Conservation (phyloP, 2,329 filamentous ascomycete genomes). For the Ophiostoma sp. region DNA sequence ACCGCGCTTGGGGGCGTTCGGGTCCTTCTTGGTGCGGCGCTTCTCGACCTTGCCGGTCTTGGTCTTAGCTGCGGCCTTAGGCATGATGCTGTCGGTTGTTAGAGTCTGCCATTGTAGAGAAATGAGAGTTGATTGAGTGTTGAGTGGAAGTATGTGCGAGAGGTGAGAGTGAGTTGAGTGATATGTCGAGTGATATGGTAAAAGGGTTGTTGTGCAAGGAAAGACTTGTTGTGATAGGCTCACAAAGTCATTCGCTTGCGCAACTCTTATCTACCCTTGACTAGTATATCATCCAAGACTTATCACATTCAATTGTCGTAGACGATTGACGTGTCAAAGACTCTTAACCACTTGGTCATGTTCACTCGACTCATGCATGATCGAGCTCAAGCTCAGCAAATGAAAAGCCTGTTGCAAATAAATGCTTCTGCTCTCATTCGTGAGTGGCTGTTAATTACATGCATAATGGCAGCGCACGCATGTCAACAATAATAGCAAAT, state of each 20-base stretch:
- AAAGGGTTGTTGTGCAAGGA: background rate
- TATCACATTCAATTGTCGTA: background rate
- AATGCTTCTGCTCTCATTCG: background rate
- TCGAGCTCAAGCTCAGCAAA: background rate
- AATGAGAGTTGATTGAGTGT: background rate
- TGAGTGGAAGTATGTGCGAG: background rate
- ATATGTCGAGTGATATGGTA: background rate
- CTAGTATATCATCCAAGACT: background rate
- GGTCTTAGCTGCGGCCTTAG: conserved; percentile 54
- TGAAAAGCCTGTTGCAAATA: background rate
- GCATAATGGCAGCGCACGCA: background rate
- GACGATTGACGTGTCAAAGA: background rate
- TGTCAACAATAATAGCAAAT: background rate
- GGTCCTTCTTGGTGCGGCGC: conserved; percentile 64
- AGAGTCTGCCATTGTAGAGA: background rate
- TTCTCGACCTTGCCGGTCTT: conserved; percentile 50
- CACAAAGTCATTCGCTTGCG: conserved; percentile 2
- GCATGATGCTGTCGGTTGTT: conserved; percentile 44
- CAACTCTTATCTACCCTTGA: background rate
- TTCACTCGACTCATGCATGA: background rate
- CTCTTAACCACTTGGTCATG: background rate
- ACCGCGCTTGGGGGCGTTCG: conserved; percentile 98
- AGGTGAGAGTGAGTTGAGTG: background rate
- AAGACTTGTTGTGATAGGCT: background rate
- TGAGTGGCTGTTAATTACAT: background rate